These are phyloP conservation scores for Thelephora ganbajun DNA, from an alignment of 768 basidiomycete species.

Conservation along the genomic window DNA sequence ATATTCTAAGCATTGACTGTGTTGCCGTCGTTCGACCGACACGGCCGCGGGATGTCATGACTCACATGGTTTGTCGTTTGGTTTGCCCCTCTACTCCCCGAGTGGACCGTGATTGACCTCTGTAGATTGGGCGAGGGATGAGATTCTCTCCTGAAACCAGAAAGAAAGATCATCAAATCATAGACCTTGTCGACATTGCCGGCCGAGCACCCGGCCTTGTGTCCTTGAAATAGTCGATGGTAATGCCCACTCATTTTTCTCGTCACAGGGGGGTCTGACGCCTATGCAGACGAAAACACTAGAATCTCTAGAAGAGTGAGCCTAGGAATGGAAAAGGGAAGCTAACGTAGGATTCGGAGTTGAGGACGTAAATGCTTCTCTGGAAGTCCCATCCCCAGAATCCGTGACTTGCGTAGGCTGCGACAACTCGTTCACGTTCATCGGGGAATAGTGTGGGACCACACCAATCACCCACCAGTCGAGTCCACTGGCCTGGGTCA, in stretches of 20 bases:
- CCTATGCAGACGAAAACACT: no score
- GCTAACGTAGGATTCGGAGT: no score
- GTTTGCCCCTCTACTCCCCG: background rate
- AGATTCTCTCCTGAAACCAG: slow-evolving; percentile 68
- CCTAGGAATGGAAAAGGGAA: slow-evolving; percentile 6
- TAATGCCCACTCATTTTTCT: slow-evolving; percentile 13
- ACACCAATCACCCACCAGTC: slow-evolving; percentile 39
- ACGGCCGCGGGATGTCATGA: no score
- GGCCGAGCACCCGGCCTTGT: slow-evolving; percentile 57
- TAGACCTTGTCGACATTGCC: slow-evolving; percentile 81
- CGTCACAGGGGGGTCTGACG: background rate
- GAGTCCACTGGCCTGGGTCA: slow-evolving; percentile 65
- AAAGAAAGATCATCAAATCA: slow-evolving; percentile 75
- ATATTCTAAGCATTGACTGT: no score
- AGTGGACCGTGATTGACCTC: background rate
- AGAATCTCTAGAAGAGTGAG: slow-evolving; percentile 5
- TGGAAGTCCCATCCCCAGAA: slow-evolving; percentile 36
- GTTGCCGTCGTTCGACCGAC: no score
- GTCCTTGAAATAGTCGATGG: slow-evolving; percentile 57
- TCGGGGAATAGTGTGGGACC: slow-evolving; percentile 31
- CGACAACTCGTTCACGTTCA: slow-evolving; percentile 55
- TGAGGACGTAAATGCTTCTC: no score
- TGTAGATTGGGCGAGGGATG: slow-evolving; percentile 85
- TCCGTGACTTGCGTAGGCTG: slow-evolving; percentile 69
- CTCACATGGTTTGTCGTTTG: slow-evolving; percentile 64